These are phyloP conservation scores for Agarophyton chilense DNA, from an alignment of 23 red algal species.

Conservation along the genomic window DNA sequence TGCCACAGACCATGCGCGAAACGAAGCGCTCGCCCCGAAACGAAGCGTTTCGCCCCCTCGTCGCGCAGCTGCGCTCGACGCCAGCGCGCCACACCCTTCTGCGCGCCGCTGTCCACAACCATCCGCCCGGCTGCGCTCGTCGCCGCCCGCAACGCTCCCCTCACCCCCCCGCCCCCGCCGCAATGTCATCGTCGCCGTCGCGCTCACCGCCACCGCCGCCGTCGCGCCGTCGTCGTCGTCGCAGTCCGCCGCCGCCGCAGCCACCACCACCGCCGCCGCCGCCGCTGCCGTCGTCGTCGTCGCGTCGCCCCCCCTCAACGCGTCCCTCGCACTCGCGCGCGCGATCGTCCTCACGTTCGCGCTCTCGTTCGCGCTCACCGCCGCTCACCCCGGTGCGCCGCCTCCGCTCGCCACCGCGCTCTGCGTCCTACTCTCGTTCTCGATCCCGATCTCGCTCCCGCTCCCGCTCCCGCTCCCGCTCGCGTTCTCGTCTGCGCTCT, in stretches of 20 bases:
- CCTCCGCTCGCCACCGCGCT: background rate
- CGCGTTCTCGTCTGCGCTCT: background rate
- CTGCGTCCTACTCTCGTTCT: background rate
- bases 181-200: background rate
- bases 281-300: background rate
- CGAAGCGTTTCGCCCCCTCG: too few species aligned
- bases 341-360: background rate
- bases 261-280: background rate
- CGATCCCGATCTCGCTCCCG: background rate
- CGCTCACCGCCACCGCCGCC: background rate
- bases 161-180: background rate
- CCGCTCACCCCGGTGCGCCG: background rate
- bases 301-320: background rate
- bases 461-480: background rate
- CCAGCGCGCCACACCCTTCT: background rate
- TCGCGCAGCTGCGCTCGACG: background rate
- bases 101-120: background rate
- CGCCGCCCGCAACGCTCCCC: background rate
- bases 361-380: background rate
- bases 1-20: background rate
- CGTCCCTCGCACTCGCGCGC: background rate
- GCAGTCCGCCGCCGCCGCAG: background rate
- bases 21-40: background rate
- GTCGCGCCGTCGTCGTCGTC: background rate
- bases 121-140: background rate